phyloP scores from a whole-genome alignment of 352 stramenopile species.

The Pythium periplocum region DNA sequence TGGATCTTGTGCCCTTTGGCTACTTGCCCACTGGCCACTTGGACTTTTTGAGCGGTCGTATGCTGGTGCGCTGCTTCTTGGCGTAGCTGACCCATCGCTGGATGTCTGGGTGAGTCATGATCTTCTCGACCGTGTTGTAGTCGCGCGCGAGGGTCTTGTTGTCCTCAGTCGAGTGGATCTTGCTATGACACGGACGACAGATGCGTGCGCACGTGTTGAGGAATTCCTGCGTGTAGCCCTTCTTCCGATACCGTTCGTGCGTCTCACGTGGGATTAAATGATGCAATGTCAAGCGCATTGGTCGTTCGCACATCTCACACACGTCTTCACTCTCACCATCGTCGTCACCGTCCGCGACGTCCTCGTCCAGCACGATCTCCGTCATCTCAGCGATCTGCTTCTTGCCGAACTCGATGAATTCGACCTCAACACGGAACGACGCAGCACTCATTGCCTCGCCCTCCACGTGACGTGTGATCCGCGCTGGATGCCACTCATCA shows the following conservation, averaged over 20 bases:
- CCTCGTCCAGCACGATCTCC: constrained; percentile 66
- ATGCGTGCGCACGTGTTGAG: constrained; percentile 87
- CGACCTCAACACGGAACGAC: constrained; percentile 45
- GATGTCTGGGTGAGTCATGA: constrained; percentile 86
- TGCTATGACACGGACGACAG: constrained; percentile 90
- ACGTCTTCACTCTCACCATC: constrained; percentile 39
- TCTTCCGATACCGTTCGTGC: constrained; percentile 74
- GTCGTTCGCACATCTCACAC: constrained; percentile 90
- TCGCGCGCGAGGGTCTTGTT: constrained; percentile 87
- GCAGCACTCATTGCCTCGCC: constrained; percentile 4
- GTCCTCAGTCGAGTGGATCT: constrained; percentile 87
- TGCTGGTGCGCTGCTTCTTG: constrained; percentile 81
- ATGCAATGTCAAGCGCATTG: constrained; percentile 89
- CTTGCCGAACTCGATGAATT: constrained; percentile 81
- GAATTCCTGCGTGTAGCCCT: constrained; percentile 69
- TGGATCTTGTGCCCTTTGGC: not conserved
- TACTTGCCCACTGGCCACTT: constrained; percentile 38
- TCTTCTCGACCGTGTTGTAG: constrained; percentile 91
- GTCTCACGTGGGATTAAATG: constrained; percentile 90
- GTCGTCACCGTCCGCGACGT: constrained; percentile 56
- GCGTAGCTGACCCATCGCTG: constrained; percentile 88
- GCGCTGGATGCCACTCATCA: constrained; percentile 63
- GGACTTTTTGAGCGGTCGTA: constrained; percentile 51
- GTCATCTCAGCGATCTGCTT: constrained; percentile 45
- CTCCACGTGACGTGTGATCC: constrained; percentile 39